Evolutionary conservation across 176 grass and related monocot genomes (phyloP).

Genomic region (Ensete ventricosum): DNA sequence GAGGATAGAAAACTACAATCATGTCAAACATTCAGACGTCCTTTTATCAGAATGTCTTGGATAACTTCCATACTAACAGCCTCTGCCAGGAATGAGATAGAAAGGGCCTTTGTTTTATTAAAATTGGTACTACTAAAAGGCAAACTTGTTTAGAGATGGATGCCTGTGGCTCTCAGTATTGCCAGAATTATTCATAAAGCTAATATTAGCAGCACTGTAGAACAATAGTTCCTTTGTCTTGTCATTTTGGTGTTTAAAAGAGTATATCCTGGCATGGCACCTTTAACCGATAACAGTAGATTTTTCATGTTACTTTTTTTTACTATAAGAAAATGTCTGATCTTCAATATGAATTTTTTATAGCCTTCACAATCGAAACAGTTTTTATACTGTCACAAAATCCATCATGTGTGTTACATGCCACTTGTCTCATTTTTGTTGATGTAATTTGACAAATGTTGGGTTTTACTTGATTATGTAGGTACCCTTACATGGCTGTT

Average conservation of each 20-base stretch:
- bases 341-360: background rate
- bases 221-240: background rate
- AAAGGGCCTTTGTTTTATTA: background rate
- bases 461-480: conserved; percentile 27
- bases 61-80: background rate
- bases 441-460: background rate
- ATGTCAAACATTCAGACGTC: background rate
- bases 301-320: background rate
- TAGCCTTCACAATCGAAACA: background rate
- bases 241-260: background rate
- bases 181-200: background rate
- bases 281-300: background rate
- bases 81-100: background rate
- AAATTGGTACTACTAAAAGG: background rate
- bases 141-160: background rate
- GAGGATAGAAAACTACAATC: background rate
- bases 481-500: conserved; percentile 83
- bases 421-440: background rate
- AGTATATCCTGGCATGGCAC: background rate
- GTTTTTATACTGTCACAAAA: too few species aligned
- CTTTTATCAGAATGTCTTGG: background rate
- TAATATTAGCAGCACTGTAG: background rate
- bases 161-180: background rate
- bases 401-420: background rate
- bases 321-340: background rate